Base-by-base conservation (phyloP, 805 yeast species). In the Pichia deserticola region DNA sequence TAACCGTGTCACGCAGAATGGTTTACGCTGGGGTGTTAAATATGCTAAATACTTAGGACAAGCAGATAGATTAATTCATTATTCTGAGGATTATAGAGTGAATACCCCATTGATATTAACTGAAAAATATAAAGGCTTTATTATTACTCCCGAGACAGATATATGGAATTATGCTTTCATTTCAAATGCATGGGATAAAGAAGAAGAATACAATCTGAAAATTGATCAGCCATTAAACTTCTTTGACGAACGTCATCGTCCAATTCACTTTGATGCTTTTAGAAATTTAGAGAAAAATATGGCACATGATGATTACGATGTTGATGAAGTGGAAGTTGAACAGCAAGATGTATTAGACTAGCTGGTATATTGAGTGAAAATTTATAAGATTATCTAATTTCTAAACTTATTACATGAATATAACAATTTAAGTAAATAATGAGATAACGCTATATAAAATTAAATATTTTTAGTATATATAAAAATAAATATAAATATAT, bases 131-230 rank as follows among this genome's bases (percentile, higher is more conserved):
- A 74, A 77, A 63, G 99, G 99, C 6, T 83, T 81, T 55, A 90
- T 88, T 66, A 63, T 88, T 65, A 95, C 89, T 1, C 99, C 99
- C 1, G 82, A 79, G 27, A 83, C 84, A 34, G 82, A 80, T 50
- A 63, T 89, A 33, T 93, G 99, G 99, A 93, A 93, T 64, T 89
- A 84, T 62, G 76, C 95, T 3, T 92, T 93, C 59, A 76, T 88
- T 69, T 93, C 97, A 2, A 83, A 93, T 1, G 78, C 86, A 8
- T 93, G 93, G 85, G 81, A 77, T 57, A 70, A 80, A 5, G 75
- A 76, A n/a, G 64, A 78, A 42, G 72, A 70, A 7, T 88, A 76
- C 58, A 80, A 72, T 12, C 62, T 89, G 64, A 87, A 86, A 61
- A 60, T 86, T 42, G 97, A 87, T 60, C 70, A 81, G 15, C 99